Evolutionary conservation across 148 eudicot species (phyloP).

Genomic region (Rhododendron vialii): DNA sequence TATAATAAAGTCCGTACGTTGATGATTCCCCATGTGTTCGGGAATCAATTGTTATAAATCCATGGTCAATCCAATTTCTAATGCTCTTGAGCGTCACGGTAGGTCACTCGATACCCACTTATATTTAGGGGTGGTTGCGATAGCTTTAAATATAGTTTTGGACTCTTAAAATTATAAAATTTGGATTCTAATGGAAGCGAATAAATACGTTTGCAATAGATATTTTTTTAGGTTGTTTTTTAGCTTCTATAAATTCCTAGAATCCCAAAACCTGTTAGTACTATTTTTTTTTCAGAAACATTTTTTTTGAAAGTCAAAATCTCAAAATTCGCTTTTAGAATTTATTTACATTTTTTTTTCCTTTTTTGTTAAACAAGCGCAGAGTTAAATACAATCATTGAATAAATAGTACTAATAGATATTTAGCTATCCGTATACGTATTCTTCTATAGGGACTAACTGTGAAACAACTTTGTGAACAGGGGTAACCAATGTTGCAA

Average conservation of each 20-base stretch:
- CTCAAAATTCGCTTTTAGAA: too few species aligned
- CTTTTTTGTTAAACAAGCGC: too few species aligned
- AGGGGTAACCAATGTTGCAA: constrained; percentile 57
- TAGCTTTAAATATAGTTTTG: not conserved
- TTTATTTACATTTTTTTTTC: too few species aligned
- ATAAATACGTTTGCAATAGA: too few species aligned
- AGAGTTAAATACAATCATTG: not conserved
- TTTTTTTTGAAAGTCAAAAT: too few species aligned
- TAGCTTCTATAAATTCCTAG: too few species aligned
- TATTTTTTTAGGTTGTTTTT: too few species aligned
- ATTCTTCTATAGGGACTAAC: not conserved
- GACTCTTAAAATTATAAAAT: too few species aligned
- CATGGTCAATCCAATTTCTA: not conserved
- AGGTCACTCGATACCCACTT: not conserved
- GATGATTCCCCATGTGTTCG: not conserved
- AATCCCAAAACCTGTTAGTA: not conserved
- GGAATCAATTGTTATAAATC: not conserved
- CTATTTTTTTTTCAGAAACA: too few species aligned
- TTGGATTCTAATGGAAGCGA: too few species aligned
- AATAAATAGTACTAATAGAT: too few species aligned
- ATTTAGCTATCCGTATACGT: not conserved
- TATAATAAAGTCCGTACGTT: not conserved
- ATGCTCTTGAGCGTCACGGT: not conserved
- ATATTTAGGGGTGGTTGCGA: not conserved
- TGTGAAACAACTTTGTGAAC: not conserved